Evolutionary conservation across 768 basidiomycete genomes (phyloP), one percentile per base, ranked within the genome.

Genomic region (Rhizopogon roseolus): DNA sequence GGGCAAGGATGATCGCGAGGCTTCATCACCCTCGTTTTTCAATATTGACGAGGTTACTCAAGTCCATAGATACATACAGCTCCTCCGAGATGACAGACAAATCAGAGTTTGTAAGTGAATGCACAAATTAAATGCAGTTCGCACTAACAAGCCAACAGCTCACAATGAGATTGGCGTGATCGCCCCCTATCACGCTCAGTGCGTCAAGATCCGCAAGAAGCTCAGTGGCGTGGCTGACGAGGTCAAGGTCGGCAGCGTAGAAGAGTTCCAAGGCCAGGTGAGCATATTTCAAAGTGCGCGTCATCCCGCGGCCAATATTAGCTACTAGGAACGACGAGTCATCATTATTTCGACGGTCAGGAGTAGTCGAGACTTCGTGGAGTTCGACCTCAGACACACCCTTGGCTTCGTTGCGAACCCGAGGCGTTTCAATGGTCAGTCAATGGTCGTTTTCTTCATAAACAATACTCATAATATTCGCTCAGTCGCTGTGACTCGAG

Each of bases 1-100:
- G 14, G 86, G 86, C 16, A 79, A 79, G 58, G 85, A 88, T 59
- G 76, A 79, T 25, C 77, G 84, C n/a, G 85, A 88, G 60, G 77
- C 79, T 2, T 75, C 77, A 0, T 86, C 85, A 0, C 86, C 85
- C 1, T 87, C 84, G 0, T 87, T 85, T 65, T 88, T 87, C 72
- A 88, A 88, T 54, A 76, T 81, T 37, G 76, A 81, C 28, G 85
- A 88, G 58, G 74, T 73, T 0, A 62, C 76, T 0, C 76, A 79
- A 43, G 81, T 86, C 43, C 80, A 78, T 57, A 58, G 62, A 0
- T 87, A 86, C 45, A 62, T 54, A 14, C 16, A 50, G 7, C 22
- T 71, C 64, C 52, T 54, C 60, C 40, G 62, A 58, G 19, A 62
- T 79, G 71, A 80, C 45, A 61, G 68, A 6, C 63, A 58, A 3